Percentiles rank a stretch among this genome's conserved stretches.
Conservation (phyloP, 352 stramenopile genomes). For the Aphanomyces stellatus region DNA sequence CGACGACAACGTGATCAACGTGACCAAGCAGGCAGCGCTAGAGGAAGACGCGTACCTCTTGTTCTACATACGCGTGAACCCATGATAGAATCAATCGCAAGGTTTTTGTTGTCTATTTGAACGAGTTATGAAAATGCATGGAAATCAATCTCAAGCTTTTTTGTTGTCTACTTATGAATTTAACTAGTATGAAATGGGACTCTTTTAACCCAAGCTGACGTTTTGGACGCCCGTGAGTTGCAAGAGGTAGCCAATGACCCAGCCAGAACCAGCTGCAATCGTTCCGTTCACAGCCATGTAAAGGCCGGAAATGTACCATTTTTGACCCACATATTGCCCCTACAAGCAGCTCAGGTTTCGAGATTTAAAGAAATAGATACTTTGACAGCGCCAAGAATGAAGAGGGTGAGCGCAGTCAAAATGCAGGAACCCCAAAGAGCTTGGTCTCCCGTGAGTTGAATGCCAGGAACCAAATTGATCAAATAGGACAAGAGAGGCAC, state of each 20-base stretch:
- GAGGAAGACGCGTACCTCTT: conserved; percentile 71
- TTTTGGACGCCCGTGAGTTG: conserved; percentile 74
- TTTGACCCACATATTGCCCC: conserved; percentile 67
- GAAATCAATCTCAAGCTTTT: neutral
- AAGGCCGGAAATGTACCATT: conserved; percentile 51
- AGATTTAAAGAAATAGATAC: conserved; percentile 14
- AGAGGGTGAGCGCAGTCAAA: conserved; percentile 90
- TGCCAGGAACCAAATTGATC: conserved; percentile 64
- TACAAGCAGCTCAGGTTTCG: neutral
- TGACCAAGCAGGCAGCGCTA: conserved; percentile 58
- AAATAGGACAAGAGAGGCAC: conserved; percentile 93
- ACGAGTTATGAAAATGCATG: too few species aligned
- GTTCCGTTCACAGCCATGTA: conserved; percentile 77
- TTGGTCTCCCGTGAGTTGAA: conserved; percentile 49
- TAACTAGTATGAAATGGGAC: neutral
- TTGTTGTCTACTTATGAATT: neutral
- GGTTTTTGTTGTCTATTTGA: neutral
- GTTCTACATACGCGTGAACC: conserved; percentile 55
- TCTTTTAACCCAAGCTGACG: conserved; percentile 3
- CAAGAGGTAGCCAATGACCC: conserved; percentile 75
- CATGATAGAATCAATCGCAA: neutral
- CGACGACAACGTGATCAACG: conserved; percentile 70
- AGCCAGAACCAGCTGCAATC: conserved; percentile 59
- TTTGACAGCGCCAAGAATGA: conserved; percentile 91
- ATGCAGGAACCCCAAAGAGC: conserved; percentile 89